Percentiles rank a stretch among this genome's conserved stretches.
Conservation (phyloP, 495 filamentous ascomycete genomes). For the Penicillium daleae region DNA sequence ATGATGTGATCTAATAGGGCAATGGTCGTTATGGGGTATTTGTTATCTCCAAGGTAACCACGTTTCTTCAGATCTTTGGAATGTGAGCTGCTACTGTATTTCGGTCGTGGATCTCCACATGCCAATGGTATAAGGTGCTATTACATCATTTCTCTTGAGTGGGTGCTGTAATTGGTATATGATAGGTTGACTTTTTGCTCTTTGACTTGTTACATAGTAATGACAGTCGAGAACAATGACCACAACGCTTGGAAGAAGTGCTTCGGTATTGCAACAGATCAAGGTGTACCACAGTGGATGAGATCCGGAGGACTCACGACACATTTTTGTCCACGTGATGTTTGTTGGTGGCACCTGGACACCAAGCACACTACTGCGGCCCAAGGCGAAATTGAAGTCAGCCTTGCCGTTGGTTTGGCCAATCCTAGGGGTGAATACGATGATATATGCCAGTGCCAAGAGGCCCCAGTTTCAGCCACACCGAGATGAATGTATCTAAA, state of each 20-base stretch:
- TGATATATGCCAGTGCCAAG: no score
- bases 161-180: neutral
- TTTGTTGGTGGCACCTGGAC: no score
- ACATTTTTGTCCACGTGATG: no score
- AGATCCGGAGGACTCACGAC: no score
- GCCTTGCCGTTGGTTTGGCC: no score
- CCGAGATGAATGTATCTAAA: no score
- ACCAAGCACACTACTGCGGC: no score
- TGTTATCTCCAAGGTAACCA: slow-evolving; percentile 2
- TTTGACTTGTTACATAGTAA: neutral
- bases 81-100: neutral
- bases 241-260: neutral
- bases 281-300: no score
- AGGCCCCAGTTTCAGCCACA: no score
- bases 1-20: neutral
- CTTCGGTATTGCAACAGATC: no score
- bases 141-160: neutral
- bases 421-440: no score
- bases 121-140: neutral
- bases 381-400: no score
- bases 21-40: neutral
- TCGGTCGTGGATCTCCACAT: neutral
- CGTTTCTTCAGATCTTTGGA: slow-evolving; percentile 2
- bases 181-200: neutral
- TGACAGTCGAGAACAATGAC: neutral